phyloP scores from a whole-genome alignment of 129 eudicot species.

The Artemisia tridentata region DNA sequence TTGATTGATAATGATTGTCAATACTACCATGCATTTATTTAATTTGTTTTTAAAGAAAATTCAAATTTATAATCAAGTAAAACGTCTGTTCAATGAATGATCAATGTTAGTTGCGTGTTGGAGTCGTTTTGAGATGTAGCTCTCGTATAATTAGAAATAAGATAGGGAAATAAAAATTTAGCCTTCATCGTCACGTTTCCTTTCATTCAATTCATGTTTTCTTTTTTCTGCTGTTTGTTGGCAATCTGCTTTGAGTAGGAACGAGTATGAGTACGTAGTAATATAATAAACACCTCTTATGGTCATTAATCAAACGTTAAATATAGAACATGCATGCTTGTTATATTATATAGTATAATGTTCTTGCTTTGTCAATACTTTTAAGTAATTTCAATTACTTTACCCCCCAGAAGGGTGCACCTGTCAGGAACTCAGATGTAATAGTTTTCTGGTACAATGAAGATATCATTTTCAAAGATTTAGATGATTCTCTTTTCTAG shows the following conservation, averaged over 20 bases:
- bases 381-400: conserved; percentile 18
- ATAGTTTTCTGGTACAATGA: conserved; percentile 23
- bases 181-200: too few species aligned
- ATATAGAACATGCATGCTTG: neutral
- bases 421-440: conserved; percentile 32
- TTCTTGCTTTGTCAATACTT: conserved; percentile 24
- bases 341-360: conserved; percentile 5
- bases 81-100: too few species aligned
- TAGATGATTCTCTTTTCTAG: conserved; percentile 25
- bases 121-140: too few species aligned
- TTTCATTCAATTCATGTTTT: too few species aligned
- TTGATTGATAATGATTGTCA: conserved; percentile 36
- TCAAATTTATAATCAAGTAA: neutral
- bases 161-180: too few species aligned
- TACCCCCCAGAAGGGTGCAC: conserved; percentile 28
- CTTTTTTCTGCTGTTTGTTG: neutral
- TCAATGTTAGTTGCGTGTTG: too few species aligned
- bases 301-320: conserved; percentile 4
- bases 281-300: neutral
- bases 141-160: too few species aligned
- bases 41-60: neutral
- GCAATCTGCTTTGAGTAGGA: conserved; percentile 1
- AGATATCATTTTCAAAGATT: conserved; percentile 34
- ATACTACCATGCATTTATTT: conserved; percentile 15
- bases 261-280: neutral